phyloP scores from a whole-genome alignment of 23 red algal species.

The Gracilariopsis chorda region DNA sequence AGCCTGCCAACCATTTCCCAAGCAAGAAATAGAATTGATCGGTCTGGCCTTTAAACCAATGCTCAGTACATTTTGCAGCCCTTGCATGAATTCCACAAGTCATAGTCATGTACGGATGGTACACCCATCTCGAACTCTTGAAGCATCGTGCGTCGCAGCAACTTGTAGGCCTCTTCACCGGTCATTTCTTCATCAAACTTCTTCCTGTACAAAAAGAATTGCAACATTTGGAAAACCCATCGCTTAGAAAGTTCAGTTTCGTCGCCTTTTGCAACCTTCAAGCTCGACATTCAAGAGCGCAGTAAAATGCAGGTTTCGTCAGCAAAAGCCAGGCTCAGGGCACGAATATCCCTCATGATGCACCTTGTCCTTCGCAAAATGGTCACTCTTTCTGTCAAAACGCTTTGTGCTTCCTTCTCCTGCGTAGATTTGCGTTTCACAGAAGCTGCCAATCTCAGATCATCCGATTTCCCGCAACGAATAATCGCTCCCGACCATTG shows the following conservation, averaged over 20 bases:
- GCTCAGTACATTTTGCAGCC: neutral
- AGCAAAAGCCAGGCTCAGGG: conserved; percentile 4
- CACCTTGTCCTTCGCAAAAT: conserved; percentile 1
- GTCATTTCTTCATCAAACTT: neutral
- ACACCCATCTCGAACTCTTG: neutral
- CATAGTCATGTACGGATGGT: neutral
- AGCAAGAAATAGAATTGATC: conserved; percentile 12
- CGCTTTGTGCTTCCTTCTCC: neutral
- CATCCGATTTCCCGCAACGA: conserved; percentile 36
- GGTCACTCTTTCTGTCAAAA: conserved; percentile 11
- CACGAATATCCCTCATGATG: neutral
- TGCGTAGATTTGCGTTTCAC: neutral
- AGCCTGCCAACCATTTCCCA: conserved; percentile 18
- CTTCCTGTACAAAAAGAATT: neutral
- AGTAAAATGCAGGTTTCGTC: conserved; percentile 9
- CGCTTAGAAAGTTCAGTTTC: neutral
- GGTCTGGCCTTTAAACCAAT: conserved; percentile 1
- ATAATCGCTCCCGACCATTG: conserved; percentile 19
- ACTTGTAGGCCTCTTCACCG: neutral
- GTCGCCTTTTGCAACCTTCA: neutral
- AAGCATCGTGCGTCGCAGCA: neutral
- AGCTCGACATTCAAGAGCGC: neutral
- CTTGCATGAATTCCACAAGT: neutral
- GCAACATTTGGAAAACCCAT: conserved; percentile 12
- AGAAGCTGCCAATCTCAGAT: neutral